Conservation (phyloP, 2,329 filamentous ascomycete species). For the Trichoderma koningiopsis region DNA sequence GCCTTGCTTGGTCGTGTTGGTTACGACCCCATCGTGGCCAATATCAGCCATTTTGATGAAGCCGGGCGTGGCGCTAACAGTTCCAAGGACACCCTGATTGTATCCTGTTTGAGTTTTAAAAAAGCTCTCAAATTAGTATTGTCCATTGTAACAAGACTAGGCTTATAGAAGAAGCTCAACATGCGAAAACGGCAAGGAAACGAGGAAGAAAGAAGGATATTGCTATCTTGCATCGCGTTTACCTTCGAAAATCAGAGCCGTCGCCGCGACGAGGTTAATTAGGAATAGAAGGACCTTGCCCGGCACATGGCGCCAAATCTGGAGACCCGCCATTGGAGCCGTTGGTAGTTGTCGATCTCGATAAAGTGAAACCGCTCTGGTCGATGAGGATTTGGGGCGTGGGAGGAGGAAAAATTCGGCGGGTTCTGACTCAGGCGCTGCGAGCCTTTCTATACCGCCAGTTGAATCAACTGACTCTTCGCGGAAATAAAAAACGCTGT, state of each 20-base stretch:
- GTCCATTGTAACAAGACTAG: neutral
- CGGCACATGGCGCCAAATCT: slow-evolving; percentile 31
- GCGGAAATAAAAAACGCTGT: neutral
- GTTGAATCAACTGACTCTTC: neutral
- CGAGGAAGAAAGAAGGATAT: neutral
- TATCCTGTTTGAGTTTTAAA: slow-evolving; percentile 43
- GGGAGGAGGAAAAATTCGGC: neutral
- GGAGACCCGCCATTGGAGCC: slow-evolving; percentile 26
- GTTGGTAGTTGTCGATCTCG: slow-evolving; percentile 3
- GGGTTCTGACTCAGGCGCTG: slow-evolving; percentile 1
- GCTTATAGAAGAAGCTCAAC: neutral
- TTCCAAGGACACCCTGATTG: slow-evolving; percentile 58
- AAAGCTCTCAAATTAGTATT: neutral
- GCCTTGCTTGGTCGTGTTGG: slow-evolving; percentile 51
- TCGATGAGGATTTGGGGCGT: neutral
- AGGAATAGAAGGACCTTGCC: slow-evolving; percentile 31
- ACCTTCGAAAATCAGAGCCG: slow-evolving; percentile 33
- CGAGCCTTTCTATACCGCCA: neutral
- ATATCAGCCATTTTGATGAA: slow-evolving; percentile 50
- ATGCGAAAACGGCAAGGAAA: neutral
- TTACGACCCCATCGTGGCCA: slow-evolving; percentile 50
- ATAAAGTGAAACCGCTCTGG: neutral
- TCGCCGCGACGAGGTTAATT: slow-evolving; percentile 31
- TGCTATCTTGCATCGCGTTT: neutral
- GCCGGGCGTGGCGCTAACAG: slow-evolving; percentile 47